phyloP scores from a whole-genome alignment of 2,329 filamentous ascomycete species.

The Venturiaceae sp. region DNA sequence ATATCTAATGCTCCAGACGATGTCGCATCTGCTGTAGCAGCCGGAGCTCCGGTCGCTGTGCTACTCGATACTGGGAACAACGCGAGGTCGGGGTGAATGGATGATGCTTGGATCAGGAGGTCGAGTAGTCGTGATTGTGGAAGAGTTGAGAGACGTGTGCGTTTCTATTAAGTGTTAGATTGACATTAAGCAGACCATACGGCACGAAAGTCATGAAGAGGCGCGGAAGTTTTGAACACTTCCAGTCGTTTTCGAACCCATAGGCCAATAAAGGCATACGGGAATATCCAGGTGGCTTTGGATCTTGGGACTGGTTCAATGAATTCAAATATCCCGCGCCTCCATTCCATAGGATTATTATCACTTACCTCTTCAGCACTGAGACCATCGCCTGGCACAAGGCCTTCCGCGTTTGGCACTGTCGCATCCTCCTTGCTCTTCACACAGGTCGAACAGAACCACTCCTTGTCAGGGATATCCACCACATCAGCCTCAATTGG shows the following conservation, averaged over 20 bases:
- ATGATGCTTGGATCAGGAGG: slow-evolving; percentile 52
- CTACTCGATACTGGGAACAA: slow-evolving; percentile 40
- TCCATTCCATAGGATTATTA: background rate
- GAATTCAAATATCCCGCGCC: no score
- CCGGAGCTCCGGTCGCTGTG: slow-evolving; percentile 13
- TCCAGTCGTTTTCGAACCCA: no score
- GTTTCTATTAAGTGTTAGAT: slow-evolving; percentile 37
- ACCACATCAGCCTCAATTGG: slow-evolving; percentile 62
- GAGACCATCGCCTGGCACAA: slow-evolving; percentile 10
- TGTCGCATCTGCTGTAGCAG: background rate
- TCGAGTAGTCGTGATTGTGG: slow-evolving; percentile 53
- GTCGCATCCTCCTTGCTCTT: slow-evolving; percentile 6
- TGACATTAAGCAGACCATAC: no score
- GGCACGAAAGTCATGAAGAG: background rate
- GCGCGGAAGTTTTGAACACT: background rate
- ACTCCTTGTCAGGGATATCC: slow-evolving; percentile 55
- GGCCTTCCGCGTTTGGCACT: slow-evolving; percentile 16
- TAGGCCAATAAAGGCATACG: no score
- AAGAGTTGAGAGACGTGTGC: slow-evolving; percentile 52
- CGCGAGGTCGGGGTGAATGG: slow-evolving; percentile 53
- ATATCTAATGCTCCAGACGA: background rate
- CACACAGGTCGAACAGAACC: slow-evolving; percentile 50
- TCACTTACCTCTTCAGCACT: slow-evolving; percentile 4
- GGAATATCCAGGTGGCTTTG: no score
- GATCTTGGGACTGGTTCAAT: no score